phyloP scores from a whole-genome alignment of 164 flowering plant genomes.

The Hamamelis virginiana region DNA sequence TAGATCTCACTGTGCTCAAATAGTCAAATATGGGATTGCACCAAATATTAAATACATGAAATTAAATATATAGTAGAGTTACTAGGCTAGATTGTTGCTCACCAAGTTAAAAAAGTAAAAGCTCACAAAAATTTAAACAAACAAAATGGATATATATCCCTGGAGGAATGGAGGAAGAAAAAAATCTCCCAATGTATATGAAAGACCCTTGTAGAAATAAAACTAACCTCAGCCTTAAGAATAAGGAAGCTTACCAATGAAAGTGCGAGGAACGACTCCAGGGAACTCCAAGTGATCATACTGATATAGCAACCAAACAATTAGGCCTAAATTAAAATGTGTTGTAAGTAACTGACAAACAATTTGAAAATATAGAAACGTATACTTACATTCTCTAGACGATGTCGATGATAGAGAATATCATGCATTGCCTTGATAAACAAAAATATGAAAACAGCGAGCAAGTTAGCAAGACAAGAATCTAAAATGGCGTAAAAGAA shows the following conservation, averaged over 20 bases:
- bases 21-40: no score
- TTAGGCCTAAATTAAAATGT: slow-evolving; percentile 2
- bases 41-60: no score
- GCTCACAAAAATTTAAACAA: no score
- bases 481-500: not conserved
- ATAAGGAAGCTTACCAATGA: slow-evolving; percentile 57
- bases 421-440: slow-evolving; percentile 85
- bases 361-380: not conserved
- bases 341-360: not conserved
- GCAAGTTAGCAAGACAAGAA: not conserved
- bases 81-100: no score
- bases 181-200: no score
- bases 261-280: slow-evolving; percentile 97
- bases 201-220: no score
- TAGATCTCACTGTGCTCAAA: no score
- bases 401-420: slow-evolving; percentile 71
- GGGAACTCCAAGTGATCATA: slow-evolving; percentile 98
- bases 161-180: no score
- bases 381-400: slow-evolving; percentile 60
- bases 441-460: slow-evolving; percentile 8
- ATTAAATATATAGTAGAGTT: no score
- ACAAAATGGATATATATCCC: no score
- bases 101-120: no score
- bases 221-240: not conserved
- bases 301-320: slow-evolving; percentile 32